phyloP scores from a whole-genome alignment of 805 yeast species.

The Candida bentonensis region DNA sequence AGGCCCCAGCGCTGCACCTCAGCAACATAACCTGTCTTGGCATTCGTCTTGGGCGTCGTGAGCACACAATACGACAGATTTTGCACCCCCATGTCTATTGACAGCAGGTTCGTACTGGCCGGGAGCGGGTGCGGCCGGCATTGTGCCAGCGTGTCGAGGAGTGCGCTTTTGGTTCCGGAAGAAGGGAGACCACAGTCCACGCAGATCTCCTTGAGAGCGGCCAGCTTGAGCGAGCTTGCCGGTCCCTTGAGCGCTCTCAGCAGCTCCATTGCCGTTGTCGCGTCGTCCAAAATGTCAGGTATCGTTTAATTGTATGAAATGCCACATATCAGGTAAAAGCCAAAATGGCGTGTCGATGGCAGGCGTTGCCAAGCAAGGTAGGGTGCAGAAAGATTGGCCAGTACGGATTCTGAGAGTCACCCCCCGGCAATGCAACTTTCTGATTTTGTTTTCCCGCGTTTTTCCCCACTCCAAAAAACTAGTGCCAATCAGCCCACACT shows the following conservation, averaged over 20 bases:
- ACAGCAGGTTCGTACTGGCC: conserved; percentile 11
- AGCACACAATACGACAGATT: conserved; percentile 19
- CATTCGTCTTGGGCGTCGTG: conserved; percentile 2
- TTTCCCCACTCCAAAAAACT: no score
- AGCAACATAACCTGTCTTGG: background rate
- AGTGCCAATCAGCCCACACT: no score
- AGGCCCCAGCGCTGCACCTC: conserved; percentile 6
- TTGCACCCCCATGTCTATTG: conserved; percentile 22
- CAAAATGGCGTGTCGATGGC: no score
- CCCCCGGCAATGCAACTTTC: no score
- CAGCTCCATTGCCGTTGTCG: background rate
- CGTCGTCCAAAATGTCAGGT: no score
- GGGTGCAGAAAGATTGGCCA: no score
- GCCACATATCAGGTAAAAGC: no score
- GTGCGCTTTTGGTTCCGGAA: conserved; percentile 10
- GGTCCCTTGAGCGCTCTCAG: background rate
- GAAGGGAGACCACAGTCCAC: conserved; percentile 10
- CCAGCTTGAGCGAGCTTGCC: background rate
- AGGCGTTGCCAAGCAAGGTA: no score
- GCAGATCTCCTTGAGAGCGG: conserved; percentile 8
- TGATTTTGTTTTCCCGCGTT: no score
- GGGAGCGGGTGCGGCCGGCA: background rate
- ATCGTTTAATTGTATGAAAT: no score
- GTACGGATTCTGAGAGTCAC: no score
- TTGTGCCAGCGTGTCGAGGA: conserved; percentile 5